Evolutionary conservation across 2,329 filamentous ascomycete genomes (phyloP).

Genomic region (Microascus cirrosus): DNA sequence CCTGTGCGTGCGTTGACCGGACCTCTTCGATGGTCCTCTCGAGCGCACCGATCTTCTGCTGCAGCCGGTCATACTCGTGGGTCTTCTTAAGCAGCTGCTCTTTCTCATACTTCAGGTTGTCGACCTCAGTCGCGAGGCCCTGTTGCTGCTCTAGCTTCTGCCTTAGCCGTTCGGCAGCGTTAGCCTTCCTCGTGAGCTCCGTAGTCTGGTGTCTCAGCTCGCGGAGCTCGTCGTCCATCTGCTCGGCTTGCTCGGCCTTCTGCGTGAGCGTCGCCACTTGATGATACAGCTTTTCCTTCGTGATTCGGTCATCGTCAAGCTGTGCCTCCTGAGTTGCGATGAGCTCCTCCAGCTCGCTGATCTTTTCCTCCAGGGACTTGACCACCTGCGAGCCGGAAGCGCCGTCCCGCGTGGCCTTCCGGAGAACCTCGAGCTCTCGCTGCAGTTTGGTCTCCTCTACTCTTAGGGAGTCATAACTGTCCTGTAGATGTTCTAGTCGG

Average conservation of each 20-base stretch:
- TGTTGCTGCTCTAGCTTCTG: slow-evolving; percentile 48
- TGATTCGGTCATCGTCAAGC: slow-evolving; percentile 37
- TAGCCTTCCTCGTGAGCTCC: slow-evolving; percentile 50
- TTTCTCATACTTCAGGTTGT: slow-evolving; percentile 42
- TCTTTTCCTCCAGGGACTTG: slow-evolving; percentile 40
- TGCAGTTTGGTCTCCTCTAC: slow-evolving; percentile 49
- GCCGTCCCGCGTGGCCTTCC: slow-evolving; percentile 39
- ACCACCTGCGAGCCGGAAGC: slow-evolving; percentile 39
- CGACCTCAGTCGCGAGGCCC: slow-evolving; percentile 42
- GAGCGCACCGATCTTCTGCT: slow-evolving; percentile 22
- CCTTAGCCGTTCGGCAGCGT: slow-evolving; percentile 50
- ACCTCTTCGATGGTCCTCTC: slow-evolving; percentile 22
- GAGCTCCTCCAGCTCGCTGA: slow-evolving; percentile 58
- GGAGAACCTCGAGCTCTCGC: slow-evolving; percentile 37
- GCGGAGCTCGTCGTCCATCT: slow-evolving; percentile 46
- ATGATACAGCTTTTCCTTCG: slow-evolving; percentile 31
- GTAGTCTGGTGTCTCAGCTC: slow-evolving; percentile 48
- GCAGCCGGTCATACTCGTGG: slow-evolving; percentile 18
- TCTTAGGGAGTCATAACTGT: slow-evolving; percentile 54
- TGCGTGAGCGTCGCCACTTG: slow-evolving; percentile 36
- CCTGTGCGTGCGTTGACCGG: slow-evolving; percentile 4
- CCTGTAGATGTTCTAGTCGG: slow-evolving; percentile 47
- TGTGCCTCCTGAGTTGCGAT: slow-evolving; percentile 62
- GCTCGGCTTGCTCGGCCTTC: slow-evolving; percentile 35
- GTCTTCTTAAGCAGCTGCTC: slow-evolving; percentile 39